Conservation (phyloP, 2,329 filamentous ascomycete genomes). For the Fonsecaea nubica region DNA sequence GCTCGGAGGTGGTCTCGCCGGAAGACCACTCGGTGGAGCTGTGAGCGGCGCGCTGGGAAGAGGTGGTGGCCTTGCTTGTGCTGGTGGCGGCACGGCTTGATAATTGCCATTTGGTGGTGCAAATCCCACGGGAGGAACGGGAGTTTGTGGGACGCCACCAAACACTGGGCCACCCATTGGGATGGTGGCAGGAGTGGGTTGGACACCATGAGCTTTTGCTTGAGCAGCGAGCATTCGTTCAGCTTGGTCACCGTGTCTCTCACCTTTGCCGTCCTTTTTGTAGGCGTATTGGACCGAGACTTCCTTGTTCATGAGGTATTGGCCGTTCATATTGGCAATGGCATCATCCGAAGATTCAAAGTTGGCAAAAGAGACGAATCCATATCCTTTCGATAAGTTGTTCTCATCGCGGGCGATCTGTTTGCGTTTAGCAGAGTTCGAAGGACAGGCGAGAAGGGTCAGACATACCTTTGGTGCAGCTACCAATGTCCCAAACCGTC, state of each 20-base stretch:
- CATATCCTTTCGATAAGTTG: slow-evolving; percentile 91
- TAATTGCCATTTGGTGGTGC: slow-evolving; percentile 50
- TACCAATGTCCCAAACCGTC: slow-evolving; percentile 85
- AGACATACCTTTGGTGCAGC: slow-evolving; percentile 77
- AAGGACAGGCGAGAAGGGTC: not conserved
- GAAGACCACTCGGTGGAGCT: slow-evolving; percentile 61
- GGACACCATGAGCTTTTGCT: slow-evolving; percentile 92
- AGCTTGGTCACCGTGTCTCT: slow-evolving; percentile 91
- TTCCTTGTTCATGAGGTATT: slow-evolving; percentile 97
- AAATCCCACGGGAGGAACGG: slow-evolving; percentile 51
- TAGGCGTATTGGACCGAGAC: slow-evolving; percentile 97
- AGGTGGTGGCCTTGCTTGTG: slow-evolving; percentile 58
- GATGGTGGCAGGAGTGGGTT: slow-evolving; percentile 78
- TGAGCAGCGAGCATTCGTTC: slow-evolving; percentile 90
- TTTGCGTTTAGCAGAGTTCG: slow-evolving; percentile 40
- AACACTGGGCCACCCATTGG: slow-evolving; percentile 50
- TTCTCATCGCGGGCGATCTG: slow-evolving; percentile 81
- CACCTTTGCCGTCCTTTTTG: slow-evolving; percentile 98
- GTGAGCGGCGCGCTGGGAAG: slow-evolving; percentile 61
- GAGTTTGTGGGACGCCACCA: slow-evolving; percentile 39
- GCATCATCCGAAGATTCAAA: slow-evolving; percentile 95
- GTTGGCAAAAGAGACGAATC: slow-evolving; percentile 89
- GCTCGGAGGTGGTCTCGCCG: slow-evolving; percentile 72
- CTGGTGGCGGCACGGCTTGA: slow-evolving; percentile 52
- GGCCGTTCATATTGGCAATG: slow-evolving; percentile 89